Base-by-base conservation (phyloP, 73 alveolate genomes). In the Strombidium stylifer region DNA sequence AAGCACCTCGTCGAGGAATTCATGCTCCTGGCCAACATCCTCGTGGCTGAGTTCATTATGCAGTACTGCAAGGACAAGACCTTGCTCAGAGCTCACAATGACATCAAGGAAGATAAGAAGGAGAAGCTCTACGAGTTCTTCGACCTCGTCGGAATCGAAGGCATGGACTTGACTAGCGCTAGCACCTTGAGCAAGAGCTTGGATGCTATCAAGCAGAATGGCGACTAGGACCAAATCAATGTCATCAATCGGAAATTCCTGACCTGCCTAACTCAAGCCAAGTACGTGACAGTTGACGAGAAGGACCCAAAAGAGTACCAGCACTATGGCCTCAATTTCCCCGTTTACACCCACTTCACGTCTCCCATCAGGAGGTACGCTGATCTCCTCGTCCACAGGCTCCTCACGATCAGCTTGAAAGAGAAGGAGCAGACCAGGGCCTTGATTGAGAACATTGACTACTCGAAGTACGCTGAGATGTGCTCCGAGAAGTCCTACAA, bases 331-430 rank as follows among this genome's bases (percentile, higher is more conserved):
- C 68, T 94, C 45, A 88, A 94, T 79, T 91, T 87, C 53, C 91
- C 73, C 44, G 81, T 94, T 42, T 94, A 94, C 86, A 91, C 99
- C n/a, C 98, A 94, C 62, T 94, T 94, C 66, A 94, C 96, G 44
- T 87, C 97, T 19, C 99, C 99, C 23, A 94, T 94, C 23, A 71
- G 99, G 56, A 80, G 99, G 81, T 94, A 94, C 85, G 96, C 99
- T 24, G 99, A 93, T 79, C 48, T 93, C 11, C 51, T 93, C 31
- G 99, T 93, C 6, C 99, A 93, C 71, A 77, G 97, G 40, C 87
- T 85, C 53, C 72, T 93, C 44, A 84, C 88, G 44, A 72, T 69
- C 30, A 83, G 93, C 24, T 71, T 93, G 27, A 69, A 83, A 58
- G 70, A 75, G 69, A 59, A 74, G 49, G 67, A 73, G 20, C 71